Percentiles rank a stretch among this genome's conserved stretches.
These are phyloP conservation scores for Cicer yamashitae DNA, from an alignment of 306 rosid genomes.

Conservation along the genomic window DNA sequence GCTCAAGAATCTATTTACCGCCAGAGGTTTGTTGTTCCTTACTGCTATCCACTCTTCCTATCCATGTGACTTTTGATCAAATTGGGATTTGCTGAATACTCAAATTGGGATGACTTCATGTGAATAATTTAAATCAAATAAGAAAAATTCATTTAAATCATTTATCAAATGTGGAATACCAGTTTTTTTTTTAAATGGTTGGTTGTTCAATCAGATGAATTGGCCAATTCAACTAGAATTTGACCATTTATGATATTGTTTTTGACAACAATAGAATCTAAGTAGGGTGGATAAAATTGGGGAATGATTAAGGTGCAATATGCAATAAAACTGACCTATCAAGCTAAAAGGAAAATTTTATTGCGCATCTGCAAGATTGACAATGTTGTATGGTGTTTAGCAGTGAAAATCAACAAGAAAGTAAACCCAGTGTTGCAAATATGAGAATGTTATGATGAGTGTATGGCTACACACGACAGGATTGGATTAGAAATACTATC, in stretches of 20 bases:
- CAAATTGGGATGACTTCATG: background rate
- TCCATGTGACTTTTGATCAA: background rate
- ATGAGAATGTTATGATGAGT: background rate
- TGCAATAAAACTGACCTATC: background rate
- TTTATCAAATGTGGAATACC: background rate
- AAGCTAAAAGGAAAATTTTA: background rate
- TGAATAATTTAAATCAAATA: slow-evolving; percentile 10
- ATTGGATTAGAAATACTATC: background rate
- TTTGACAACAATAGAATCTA: background rate
- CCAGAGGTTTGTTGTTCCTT: slow-evolving; percentile 76
- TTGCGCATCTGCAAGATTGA: background rate
- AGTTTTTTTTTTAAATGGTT: background rate
- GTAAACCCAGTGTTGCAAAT: background rate
- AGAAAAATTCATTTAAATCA: background rate
- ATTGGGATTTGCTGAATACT: background rate
- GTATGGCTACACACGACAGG: background rate
- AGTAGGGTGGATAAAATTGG: background rate
- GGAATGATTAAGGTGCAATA: background rate
- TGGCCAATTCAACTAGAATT: background rate
- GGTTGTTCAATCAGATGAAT: slow-evolving; percentile 27
- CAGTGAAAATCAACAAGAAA: background rate
- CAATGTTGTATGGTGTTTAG: background rate
- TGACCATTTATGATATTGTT: background rate
- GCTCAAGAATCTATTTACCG: slow-evolving; percentile 97
- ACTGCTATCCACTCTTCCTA: slow-evolving; percentile 17